phyloP scores from a whole-genome alignment of 2,329 filamentous ascomycete genomes.

The Emergomyces orientalis region DNA sequence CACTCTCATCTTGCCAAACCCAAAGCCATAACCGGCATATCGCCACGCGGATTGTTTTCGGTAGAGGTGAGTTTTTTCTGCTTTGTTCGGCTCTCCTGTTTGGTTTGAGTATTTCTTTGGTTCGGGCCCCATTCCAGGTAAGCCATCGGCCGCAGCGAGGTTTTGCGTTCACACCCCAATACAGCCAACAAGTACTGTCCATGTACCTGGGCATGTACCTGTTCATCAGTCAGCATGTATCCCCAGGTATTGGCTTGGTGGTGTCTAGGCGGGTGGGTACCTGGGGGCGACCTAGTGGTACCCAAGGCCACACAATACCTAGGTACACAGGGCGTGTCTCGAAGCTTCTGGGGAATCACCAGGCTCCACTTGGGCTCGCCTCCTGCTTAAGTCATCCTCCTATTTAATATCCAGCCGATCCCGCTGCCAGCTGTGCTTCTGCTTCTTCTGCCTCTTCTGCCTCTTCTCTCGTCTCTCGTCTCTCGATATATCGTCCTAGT shows the following conservation, averaged over 20 bases:
- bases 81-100: neutral
- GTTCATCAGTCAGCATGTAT: neutral
- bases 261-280: neutral
- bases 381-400: constrained; percentile 4
- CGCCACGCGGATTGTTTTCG: neutral
- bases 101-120: constrained; percentile 4
- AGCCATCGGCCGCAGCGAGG: too few relatives aligned
- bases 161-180: too few relatives aligned
- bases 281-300: neutral
- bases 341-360: constrained; percentile 11
- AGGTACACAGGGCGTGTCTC: neutral
- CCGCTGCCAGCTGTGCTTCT: neutral
- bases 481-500: neutral
- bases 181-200: too few relatives aligned
- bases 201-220: neutral
- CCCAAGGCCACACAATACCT: neutral
- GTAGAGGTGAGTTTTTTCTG: neutral
- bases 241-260: neutral
- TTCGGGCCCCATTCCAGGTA: neutral
- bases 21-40: neutral
- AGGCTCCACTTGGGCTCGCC: constrained; percentile 4
- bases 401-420: neutral
- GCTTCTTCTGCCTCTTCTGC: neutral
- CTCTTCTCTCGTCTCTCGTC: neutral
- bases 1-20: neutral